phyloP scores from a whole-genome alignment of 768 basidiomycete species.

The Pholiota microspora region DNA sequence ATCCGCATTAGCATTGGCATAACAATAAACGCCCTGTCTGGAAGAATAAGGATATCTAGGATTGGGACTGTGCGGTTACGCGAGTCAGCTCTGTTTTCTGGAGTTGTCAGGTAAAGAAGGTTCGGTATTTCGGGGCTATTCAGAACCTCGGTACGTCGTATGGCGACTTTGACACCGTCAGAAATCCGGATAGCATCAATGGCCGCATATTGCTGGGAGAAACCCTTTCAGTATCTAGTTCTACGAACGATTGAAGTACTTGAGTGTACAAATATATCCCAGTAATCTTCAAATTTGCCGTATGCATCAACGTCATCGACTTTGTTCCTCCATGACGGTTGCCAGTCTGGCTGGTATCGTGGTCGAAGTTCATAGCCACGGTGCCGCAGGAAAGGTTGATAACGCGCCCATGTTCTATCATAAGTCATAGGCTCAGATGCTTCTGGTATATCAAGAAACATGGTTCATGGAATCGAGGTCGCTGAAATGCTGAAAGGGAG shows the following conservation, averaged over 20 bases:
- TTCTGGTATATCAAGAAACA: not conserved
- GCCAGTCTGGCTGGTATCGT: constrained; percentile 9
- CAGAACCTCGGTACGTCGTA: not conserved
- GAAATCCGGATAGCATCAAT: not conserved
- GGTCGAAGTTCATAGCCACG: constrained; percentile 5
- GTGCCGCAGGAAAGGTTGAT: not conserved
- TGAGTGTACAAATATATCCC: not conserved
- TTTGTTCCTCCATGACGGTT: constrained; percentile 3
- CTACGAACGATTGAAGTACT: not conserved
- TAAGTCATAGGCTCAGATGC: not conserved
- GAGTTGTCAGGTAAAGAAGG: not conserved
- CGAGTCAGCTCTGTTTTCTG: not conserved
- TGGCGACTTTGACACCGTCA: not conserved
- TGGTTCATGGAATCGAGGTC: not conserved
- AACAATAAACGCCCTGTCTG: not conserved
- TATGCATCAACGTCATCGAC: not conserved
- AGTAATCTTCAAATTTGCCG: not conserved
- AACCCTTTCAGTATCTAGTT: not conserved
- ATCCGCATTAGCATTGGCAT: not conserved
- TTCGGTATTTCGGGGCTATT: not conserved
- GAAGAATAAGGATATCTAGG: not conserved
- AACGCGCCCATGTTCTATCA: not conserved
- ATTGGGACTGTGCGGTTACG: not conserved
- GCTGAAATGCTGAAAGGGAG: too few species aligned
- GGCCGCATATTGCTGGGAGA: not conserved